These are phyloP conservation scores for Aspergillus steynii DNA, from an alignment of 495 filamentous ascomycete species.

Conservation along the genomic window DNA sequence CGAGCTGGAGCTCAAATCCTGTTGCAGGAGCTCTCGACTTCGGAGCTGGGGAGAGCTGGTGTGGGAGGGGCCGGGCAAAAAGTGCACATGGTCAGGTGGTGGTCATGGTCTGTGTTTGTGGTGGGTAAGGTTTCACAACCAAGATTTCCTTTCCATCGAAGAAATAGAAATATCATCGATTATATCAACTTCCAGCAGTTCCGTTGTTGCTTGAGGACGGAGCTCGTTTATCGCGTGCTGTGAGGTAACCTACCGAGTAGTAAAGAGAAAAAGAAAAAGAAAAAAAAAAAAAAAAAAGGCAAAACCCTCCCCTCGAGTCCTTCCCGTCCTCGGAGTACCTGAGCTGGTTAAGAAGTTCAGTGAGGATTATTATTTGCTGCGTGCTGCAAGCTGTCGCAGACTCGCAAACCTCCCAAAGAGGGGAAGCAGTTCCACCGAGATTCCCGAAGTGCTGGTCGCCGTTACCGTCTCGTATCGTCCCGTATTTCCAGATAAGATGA, in stretches of 20 bases:
- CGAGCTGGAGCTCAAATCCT: constrained; percentile 15
- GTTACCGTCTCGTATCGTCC: constrained; percentile 15
- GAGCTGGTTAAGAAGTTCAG: background rate
- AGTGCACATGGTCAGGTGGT: constrained; percentile 15
- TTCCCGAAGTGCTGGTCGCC: constrained; percentile 21
- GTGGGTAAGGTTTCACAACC: too few relatives aligned
- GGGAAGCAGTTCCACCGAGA: constrained; percentile 17
- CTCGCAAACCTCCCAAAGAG: background rate
- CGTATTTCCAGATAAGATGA: constrained; percentile 3
- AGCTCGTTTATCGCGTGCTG: too few relatives aligned
- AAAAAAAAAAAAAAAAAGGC: too few relatives aligned
- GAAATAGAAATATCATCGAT: too few relatives aligned
- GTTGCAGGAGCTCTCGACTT: constrained; percentile 13
- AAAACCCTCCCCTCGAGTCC: too few relatives aligned
- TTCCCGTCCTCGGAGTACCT: background rate
- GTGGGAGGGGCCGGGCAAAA: constrained; percentile 13
- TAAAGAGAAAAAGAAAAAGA: too few relatives aligned
- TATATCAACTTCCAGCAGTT: too few relatives aligned
- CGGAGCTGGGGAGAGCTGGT: constrained; percentile 24
- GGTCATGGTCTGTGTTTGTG: background rate
- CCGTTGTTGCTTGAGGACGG: too few relatives aligned
- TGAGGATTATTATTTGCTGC: too few relatives aligned
- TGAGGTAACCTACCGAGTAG: too few relatives aligned
- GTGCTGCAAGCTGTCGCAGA: constrained; percentile 6
- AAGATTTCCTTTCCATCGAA: too few relatives aligned